Percentiles rank a stretch among this genome's conserved stretches.
phyloP scores from a whole-genome alignment of 306 rosid genomes.

The Trifolium repens region DNA sequence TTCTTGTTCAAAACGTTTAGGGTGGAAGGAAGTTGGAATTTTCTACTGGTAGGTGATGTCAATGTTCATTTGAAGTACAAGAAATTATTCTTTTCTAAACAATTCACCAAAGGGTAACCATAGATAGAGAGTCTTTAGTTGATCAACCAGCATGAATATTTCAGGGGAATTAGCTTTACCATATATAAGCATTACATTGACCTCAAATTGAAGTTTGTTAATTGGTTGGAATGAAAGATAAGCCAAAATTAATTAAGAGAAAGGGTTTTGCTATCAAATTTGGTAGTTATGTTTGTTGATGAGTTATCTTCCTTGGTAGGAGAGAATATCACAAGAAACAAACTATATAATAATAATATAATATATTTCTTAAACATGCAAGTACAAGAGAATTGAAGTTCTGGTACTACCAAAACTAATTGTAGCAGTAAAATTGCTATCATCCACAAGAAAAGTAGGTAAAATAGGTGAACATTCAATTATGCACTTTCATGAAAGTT shows the following conservation, averaged over 20 bases:
- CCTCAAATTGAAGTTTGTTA: slow-evolving; percentile 44
- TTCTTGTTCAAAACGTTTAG: slow-evolving; percentile 3
- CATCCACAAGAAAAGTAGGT: slow-evolving; percentile 58
- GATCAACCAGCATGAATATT: slow-evolving; percentile 40
- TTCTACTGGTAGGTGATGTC: slow-evolving; percentile 11
- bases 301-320: slow-evolving; percentile 57
- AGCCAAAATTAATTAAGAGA: neutral
- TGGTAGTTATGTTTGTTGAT: slow-evolving; percentile 59
- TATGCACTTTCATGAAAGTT: slow-evolving; percentile 46
- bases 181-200: slow-evolving; percentile 43
- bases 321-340: slow-evolving; percentile 53
- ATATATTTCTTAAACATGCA: slow-evolving; percentile 30
- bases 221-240: slow-evolving; percentile 52
- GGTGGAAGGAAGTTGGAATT: slow-evolving; percentile 22
- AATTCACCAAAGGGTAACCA: slow-evolving; percentile 18
- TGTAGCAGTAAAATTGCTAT: slow-evolving; percentile 30
- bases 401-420: slow-evolving; percentile 57
- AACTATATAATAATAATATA: slow-evolving; percentile 32
- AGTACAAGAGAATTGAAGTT: slow-evolving; percentile 46
- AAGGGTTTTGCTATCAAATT: slow-evolving; percentile 30
- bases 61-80: slow-evolving; percentile 14
- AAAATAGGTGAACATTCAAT: slow-evolving; percentile 72
- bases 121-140: slow-evolving; percentile 29
- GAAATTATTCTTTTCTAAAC: slow-evolving; percentile 34
- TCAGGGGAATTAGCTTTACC: slow-evolving; percentile 40